Evolutionary conservation across 2,329 filamentous ascomycete species (phyloP).

Genomic region (Basipetospora chlamydospora): DNA sequence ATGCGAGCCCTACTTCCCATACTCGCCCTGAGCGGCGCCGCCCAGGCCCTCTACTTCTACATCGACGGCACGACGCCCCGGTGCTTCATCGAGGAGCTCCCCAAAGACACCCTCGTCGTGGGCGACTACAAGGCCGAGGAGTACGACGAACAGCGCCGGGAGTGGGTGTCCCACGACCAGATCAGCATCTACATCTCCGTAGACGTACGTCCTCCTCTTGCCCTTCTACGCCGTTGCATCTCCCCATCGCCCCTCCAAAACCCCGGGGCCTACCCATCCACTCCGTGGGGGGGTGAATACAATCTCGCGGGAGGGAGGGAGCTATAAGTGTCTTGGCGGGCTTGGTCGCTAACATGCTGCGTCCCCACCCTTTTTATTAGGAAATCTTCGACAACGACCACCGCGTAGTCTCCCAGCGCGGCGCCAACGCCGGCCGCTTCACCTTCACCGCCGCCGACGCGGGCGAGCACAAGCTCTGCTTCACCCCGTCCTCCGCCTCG

Average conservation of each 20-base stretch:
- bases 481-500: constrained; percentile 65
- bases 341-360: constrained; percentile 7
- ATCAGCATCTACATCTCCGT: constrained; percentile 83
- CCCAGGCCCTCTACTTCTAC: constrained; percentile 88
- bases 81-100: constrained; percentile 97
- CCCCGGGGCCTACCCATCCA: too few relatives aligned
- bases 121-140: constrained; percentile 83
- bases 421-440: constrained; percentile 64
- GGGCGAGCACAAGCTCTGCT: constrained; percentile 94
- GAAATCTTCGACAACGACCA: constrained; percentile 97
- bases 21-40: constrained; percentile 47
- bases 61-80: constrained; percentile 74
- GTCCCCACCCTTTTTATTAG: constrained; percentile 22
- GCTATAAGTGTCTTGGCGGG: too few relatives aligned
- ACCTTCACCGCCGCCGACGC: constrained; percentile 89
- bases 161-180: constrained; percentile 59
- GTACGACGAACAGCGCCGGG: constrained; percentile 54
- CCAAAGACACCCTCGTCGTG: constrained; percentile 92
- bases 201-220: constrained; percentile 41
- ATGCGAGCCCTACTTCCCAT: constrained; percentile 52
- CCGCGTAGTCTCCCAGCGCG: constrained; percentile 80
- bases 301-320: too few relatives aligned
- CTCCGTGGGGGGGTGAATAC: too few relatives aligned
- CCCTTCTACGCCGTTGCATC: neutral
- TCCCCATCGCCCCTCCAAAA: neutral